These are phyloP conservation scores for Omphalotus guepiniiformis DNA, from an alignment of 768 basidiomycete species.

Conservation along the genomic window DNA sequence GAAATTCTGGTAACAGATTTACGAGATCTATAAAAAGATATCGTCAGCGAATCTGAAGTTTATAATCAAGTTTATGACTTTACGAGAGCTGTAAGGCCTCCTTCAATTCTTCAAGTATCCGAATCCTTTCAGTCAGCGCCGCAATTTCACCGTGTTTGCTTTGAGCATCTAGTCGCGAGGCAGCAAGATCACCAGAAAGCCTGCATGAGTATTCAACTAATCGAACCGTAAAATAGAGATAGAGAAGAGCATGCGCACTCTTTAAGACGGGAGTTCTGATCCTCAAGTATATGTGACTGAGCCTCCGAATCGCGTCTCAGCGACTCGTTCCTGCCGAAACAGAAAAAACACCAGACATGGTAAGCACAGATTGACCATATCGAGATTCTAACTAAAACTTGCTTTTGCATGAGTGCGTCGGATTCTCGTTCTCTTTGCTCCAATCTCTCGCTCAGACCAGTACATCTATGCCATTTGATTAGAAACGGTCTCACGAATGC, in stretches of 20 bases:
- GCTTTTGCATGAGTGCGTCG: not conserved
- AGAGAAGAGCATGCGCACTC: not conserved
- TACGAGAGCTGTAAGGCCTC: not conserved
- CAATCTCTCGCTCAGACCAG: not conserved
- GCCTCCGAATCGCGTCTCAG: not conserved
- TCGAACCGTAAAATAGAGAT: not conserved
- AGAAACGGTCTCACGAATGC: not conserved
- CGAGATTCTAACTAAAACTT: not conserved
- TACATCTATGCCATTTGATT: not conserved
- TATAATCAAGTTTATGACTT: not conserved
- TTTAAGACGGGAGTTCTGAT: not conserved
- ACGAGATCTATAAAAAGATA: not conserved
- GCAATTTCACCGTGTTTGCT: not conserved
- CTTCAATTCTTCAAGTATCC: not conserved
- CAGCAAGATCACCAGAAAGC: not conserved
- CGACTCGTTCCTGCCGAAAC: not conserved
- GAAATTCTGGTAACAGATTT: constrained; percentile 4
- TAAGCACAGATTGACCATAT: not conserved
- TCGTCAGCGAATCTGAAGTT: too few relatives aligned
- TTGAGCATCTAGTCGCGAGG: not conserved
- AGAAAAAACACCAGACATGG: too few relatives aligned
- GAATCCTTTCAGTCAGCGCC: not conserved
- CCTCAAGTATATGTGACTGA: not conserved
- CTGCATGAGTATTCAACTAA: not conserved
- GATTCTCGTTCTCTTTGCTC: not conserved